These are phyloP conservation scores for Aspergillus phoenicis DNA, from an alignment of 2,329 filamentous ascomycete genomes.

Conservation along the genomic window DNA sequence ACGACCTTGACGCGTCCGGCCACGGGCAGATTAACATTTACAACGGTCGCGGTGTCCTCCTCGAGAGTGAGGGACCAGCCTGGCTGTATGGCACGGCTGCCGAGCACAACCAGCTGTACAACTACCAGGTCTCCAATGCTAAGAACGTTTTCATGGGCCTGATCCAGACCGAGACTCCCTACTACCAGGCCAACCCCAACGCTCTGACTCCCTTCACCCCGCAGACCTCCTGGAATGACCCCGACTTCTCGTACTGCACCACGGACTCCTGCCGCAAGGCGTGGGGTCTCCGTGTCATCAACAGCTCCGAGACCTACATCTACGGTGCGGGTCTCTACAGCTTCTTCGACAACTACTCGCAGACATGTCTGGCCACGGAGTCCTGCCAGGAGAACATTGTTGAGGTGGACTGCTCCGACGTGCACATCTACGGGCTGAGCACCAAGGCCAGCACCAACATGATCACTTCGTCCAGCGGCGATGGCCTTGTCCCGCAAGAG, in stretches of 20 bases:
- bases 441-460: slow-evolving; percentile 77
- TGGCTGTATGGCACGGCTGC: slow-evolving; percentile 78
- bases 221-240: slow-evolving; percentile 49
- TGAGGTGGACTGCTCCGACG: slow-evolving; percentile 65
- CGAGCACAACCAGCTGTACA: slow-evolving; percentile 65
- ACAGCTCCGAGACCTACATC: slow-evolving; percentile 68
- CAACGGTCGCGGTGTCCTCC: slow-evolving; percentile 80
- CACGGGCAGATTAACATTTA: slow-evolving; percentile 73
- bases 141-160: slow-evolving; percentile 78
- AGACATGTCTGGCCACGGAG: slow-evolving; percentile 67
- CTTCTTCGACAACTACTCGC: slow-evolving; percentile 81
- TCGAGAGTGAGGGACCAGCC: slow-evolving; percentile 76
- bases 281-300: slow-evolving; percentile 72
- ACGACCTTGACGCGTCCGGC: slow-evolving; percentile 76
- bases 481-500: slow-evolving; percentile 39
- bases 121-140: slow-evolving; percentile 81
- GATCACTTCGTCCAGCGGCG: slow-evolving; percentile 55
- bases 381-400: slow-evolving; percentile 80
- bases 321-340: slow-evolving; percentile 77
- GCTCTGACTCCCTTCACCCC: slow-evolving; percentile 56
- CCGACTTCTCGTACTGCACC: slow-evolving; percentile 67
- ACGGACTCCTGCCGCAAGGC: slow-evolving; percentile 67
- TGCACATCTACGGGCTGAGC: slow-evolving; percentile 69
- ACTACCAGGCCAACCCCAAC: slow-evolving; percentile 80
- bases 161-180: slow-evolving; percentile 87